Evolutionary conservation across 2,329 filamentous ascomycete species (phyloP).

Genomic region (Xylogone sp.): DNA sequence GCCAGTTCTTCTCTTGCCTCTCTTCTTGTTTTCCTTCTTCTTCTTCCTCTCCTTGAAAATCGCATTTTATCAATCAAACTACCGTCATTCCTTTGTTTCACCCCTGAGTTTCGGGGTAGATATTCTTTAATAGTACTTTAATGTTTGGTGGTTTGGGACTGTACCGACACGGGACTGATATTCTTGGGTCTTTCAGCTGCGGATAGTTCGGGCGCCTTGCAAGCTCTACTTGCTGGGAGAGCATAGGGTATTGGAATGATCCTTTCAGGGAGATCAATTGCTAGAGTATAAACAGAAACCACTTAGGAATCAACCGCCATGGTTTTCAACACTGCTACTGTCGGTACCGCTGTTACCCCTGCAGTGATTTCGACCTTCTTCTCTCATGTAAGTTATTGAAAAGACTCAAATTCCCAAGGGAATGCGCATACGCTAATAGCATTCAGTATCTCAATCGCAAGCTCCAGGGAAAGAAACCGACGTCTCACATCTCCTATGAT

Average conservation of each 20-base stretch:
- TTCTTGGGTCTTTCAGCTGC: background rate
- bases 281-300: background rate
- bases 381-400: constrained; percentile 63
- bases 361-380: constrained; percentile 84
- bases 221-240: too few relatives aligned
- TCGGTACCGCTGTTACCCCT: constrained; percentile 81
- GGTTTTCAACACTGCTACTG: constrained; percentile 71
- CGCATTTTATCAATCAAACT: background rate
- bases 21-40: background rate
- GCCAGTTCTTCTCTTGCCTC: background rate
- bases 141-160: background rate
- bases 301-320: constrained; percentile 13
- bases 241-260: too few relatives aligned
- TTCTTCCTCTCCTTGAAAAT: background rate
- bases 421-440: constrained; percentile 1
- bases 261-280: background rate
- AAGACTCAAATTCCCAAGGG: background rate
- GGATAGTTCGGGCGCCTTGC: background rate
- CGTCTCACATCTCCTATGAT: constrained; percentile 88
- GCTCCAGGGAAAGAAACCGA: constrained; percentile 72
- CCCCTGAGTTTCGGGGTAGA: background rate
- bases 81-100: background rate
- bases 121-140: background rate
- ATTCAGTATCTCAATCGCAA: constrained; percentile 77
- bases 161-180: background rate